Base-by-base conservation (phyloP, 2,329 filamentous ascomycete genomes). In the Colletotrichum somersetense region DNA sequence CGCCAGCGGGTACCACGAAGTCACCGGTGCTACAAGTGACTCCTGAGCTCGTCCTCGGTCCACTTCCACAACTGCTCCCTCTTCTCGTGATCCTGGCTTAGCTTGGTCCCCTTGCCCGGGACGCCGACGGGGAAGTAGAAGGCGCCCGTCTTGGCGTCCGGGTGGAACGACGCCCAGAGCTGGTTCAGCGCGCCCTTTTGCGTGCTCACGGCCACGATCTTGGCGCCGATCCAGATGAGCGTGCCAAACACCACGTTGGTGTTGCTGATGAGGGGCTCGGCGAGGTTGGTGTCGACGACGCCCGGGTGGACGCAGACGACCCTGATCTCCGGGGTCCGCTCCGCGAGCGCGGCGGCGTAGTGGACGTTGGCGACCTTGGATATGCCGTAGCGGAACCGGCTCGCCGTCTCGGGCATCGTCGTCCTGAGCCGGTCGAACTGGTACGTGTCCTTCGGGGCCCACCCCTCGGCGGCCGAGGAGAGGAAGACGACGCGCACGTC, bases 181-280 rank as follows among this genome's bases (percentile, higher is more conserved):
- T 78, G 78, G 58, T 79, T 80, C 40, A 72, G 55, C 12, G 70
- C 70, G 4, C 70, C 70, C 59, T 70, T 72, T 1, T 78, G 76
- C 6, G 75, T 61, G 8, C 77, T 75, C 67, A 79, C 72, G 72
- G 78, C 66, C 33, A 44, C 46, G 30, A 69, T 30, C 12, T 74
- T 74, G 44, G 76, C 98, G 84, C 96, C 97, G 88, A 94, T 96
- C 83, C 98, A 98, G 92, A 98, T 95, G 82, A 98, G 96, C 77
- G 98, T 98, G 79, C 96, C 96, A 75, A 98, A 95, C 86, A 98
- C 97, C 94, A 98, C 98, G 91, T 97, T 95, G 50, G 95, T 98
- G 89, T 94, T 97, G 80, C 98, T 98, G 53, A 64, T 55, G 55
- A 72, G 40, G 23, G 59, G 40, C 12, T 48, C 53, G 18, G 46